Evolutionary conservation across 2,329 filamentous ascomycete species (phyloP), one percentile per base, ranked within the genome.

Genomic region (Escovopsis sp.): DNA sequence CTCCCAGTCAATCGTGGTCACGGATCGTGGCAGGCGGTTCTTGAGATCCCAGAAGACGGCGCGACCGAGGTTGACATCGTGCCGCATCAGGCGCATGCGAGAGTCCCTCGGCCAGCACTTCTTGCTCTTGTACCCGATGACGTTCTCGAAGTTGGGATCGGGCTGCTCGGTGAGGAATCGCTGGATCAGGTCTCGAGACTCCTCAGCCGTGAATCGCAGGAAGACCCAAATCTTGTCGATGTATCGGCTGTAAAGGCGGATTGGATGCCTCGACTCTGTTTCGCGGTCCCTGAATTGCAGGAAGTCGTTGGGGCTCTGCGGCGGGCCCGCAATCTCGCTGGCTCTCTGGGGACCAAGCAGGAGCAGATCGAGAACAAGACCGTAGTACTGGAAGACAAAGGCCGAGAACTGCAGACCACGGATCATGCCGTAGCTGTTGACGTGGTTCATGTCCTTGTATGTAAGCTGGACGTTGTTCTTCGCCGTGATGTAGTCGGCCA

Each of bases 381-480:
- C 90, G 48, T 98, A 98, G 67, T 87, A 98, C 54, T 98, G 90
- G 70, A 98, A 98, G 16, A 98, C 90, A 43, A 98, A 98, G 0
- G 85, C 90, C 2, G 90, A 94, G 61, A 98, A 98, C 46, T 98
- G 92, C 13, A 98, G 70, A 47, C 92, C 90, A 50, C 90, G 85
- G 49, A 98, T 94, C 80, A 98, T 82, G 47, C 90, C 90, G 53
- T 96, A 98, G 53, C 85, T 92, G 61, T 98, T 98, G 53, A 92
- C 90, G 52, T 98, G 90, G 53, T 94, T 96, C 90, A 98, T 98
- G 49, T 98, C 90, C 65, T 98, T 98, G 68, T 98, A 98, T 42
- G 92, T 94, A 43, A 98, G 72, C 55, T 94, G 88, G 11, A 98
- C 90, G 52, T 98, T 98, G 67, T 98, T 98, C 72, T 98, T 98